Evolutionary conservation across 768 basidiomycete genomes (phyloP).

Genomic region (Termitomyces sp.): DNA sequence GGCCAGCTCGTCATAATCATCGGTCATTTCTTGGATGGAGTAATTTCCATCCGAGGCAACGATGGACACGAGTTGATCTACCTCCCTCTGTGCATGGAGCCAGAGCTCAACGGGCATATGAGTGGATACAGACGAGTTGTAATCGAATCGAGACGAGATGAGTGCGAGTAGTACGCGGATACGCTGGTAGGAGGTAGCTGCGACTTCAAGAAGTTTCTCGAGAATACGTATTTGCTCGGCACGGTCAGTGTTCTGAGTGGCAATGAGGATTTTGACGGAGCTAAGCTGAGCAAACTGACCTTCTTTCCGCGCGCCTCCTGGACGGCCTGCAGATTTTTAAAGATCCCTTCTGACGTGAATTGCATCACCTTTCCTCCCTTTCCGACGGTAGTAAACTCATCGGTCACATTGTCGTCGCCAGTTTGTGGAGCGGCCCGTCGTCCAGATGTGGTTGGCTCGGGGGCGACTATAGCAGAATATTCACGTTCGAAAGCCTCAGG

Average conservation of each 20-base stretch:
- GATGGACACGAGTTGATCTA: slow-evolving; percentile 84
- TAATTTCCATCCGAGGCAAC: slow-evolving; percentile 72
- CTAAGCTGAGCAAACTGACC: slow-evolving; percentile 42
- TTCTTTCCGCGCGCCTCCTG: slow-evolving; percentile 97
- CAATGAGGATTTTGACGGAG: not conserved
- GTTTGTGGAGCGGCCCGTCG: slow-evolving; percentile 33
- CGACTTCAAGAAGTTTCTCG: slow-evolving; percentile 81
- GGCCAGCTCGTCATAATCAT: slow-evolving; percentile 88
- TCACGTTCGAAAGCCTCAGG: slow-evolving; percentile 84
- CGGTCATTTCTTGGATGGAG: slow-evolving; percentile 80
- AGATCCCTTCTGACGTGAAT: slow-evolving; percentile 81
- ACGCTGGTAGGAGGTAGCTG: slow-evolving; percentile 85
- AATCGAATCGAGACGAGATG: slow-evolving; percentile 95
- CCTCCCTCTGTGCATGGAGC: slow-evolving; percentile 82
- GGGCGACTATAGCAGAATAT: slow-evolving; percentile 54
- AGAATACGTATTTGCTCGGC: slow-evolving; percentile 91
- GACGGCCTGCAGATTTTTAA: slow-evolving; percentile 88
- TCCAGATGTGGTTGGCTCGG: slow-evolving; percentile 39
- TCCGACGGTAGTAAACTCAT: slow-evolving; percentile 88
- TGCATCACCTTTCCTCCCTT: slow-evolving; percentile 84
- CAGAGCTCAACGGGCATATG: slow-evolving; percentile 94
- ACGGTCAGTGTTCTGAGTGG: slow-evolving; percentile 89
- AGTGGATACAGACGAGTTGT: slow-evolving; percentile 81
- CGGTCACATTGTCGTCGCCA: slow-evolving; percentile 49
- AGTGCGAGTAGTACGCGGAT: slow-evolving; percentile 94